A percentile compares a stretch with the other conserved stretches of the same genome.
Conservation (phyloP, 148 eudicot genomes). For the Vaccinium macrocarpon region DNA sequence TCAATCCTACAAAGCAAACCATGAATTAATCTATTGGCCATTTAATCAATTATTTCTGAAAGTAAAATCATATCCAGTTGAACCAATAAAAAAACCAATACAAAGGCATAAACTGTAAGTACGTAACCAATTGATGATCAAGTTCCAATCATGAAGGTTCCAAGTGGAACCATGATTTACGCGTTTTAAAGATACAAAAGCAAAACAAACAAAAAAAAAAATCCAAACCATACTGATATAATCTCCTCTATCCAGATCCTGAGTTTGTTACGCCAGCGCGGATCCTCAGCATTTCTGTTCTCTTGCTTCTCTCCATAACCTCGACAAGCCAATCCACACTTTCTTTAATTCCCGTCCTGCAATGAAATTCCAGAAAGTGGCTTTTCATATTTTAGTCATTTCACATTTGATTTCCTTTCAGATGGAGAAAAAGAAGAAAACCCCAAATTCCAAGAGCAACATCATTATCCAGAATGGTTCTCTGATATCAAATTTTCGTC, state of each 20-base stretch:
- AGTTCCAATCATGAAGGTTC: conserved; percentile 1
- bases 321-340: conserved; percentile 92
- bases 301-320: conserved; percentile 91
- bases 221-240: not conserved
- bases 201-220: not conserved
- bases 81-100: not conserved
- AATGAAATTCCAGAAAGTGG: conserved; percentile 11
- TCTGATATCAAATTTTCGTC: not conserved
- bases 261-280: conserved; percentile 48
- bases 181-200: not conserved
- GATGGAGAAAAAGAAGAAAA: not conserved
- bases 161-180: conserved; percentile 5
- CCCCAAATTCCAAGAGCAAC: not conserved
- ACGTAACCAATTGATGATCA: conserved; percentile 3
- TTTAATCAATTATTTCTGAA: not conserved
- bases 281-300: conserved; percentile 72
- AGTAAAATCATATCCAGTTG: not conserved
- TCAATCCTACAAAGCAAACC: too few relatives aligned
- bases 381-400: not conserved
- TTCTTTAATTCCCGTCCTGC: conserved; percentile 89
- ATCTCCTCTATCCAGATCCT: conserved; percentile 25
- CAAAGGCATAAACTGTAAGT: not conserved
- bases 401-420: not conserved
- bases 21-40: not conserved
- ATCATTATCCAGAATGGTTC: not conserved